These are phyloP conservation scores for Colletotrichum lindemuthianum DNA, from an alignment of 2,329 filamentous ascomycete species.

Conservation along the genomic window DNA sequence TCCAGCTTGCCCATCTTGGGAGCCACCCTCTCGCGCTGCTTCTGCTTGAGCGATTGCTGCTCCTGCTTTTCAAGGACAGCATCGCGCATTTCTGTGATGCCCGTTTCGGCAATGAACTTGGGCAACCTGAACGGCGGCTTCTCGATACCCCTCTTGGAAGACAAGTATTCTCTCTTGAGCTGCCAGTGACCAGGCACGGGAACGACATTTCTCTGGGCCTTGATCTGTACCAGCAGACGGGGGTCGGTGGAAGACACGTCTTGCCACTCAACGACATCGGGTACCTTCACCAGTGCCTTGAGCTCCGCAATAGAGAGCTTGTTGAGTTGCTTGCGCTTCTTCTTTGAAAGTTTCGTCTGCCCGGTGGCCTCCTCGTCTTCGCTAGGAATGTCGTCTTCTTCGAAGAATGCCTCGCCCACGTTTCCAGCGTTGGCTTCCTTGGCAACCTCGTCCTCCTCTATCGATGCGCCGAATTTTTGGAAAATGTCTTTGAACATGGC, in stretches of 20 bases:
- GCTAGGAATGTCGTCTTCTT: conserved; percentile 86
- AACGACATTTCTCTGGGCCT: conserved; percentile 93
- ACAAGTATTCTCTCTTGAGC: conserved; percentile 95
- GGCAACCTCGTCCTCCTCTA: conserved; percentile 70
- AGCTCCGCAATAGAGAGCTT: conserved; percentile 95
- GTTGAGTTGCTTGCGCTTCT: conserved; percentile 90
- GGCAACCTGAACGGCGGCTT: conserved; percentile 93
- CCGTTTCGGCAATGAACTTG: conserved; percentile 96
- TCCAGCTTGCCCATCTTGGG: conserved; percentile 97
- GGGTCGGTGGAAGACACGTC: conserved; percentile 93
- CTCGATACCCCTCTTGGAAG: conserved; percentile 95
- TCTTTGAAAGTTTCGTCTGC: conserved; percentile 85
- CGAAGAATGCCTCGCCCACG: conserved; percentile 86
- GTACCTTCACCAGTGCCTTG: conserved; percentile 89
- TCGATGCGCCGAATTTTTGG: conserved; percentile 76
- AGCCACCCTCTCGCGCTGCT: conserved; percentile 91
- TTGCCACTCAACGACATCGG: conserved; percentile 97
- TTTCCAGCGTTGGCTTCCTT: conserved; percentile 75
- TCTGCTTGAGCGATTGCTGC: conserved; percentile 90
- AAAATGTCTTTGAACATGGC: conserved; percentile 87
- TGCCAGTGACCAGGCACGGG: conserved; percentile 96
- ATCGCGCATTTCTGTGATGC: conserved; percentile 97
- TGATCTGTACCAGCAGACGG: conserved; percentile 89
- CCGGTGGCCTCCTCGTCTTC: conserved; percentile 78
- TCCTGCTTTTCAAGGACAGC: conserved; percentile 96